Base-by-base conservation (phyloP, 2,329 filamentous ascomycete species). In the Hypoxylon sp. region DNA sequence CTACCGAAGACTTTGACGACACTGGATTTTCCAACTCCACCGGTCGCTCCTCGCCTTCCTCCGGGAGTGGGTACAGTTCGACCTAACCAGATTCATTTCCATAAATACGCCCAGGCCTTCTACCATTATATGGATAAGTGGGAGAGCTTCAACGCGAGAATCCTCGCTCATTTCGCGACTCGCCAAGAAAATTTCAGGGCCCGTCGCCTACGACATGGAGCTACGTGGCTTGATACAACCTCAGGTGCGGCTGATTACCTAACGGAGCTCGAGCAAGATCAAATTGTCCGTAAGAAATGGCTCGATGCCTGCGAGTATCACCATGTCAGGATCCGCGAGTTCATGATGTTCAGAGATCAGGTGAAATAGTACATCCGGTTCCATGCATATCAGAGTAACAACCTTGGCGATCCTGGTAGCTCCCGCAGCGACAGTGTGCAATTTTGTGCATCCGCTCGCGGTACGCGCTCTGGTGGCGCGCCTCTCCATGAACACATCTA, bases 261-360 rank as follows among this genome's bases (percentile, higher is more conserved):
- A 64, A 81, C 80, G 39, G 88, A 87, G 76, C 79, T 91, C 61
- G 85, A 87, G 71, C 87, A 92, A 78, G 92, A 94, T 75, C 85
- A 88, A 70, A 81, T 83, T 52, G 87, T 92, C 4, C 83, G 89
- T 62, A 83, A 83, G 74, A 84, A 86, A 62, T 93, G 91, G 90
- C 80, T 80, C 31, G 78, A 84, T 8, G 87, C 87, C 6, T 88
- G 86, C 67, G 85, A 88, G 47, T 84, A 84, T 66, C 91, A 94
- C 74, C 84, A 87, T 63, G 78, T 83, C 63, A 85, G 85, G 9
- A 80, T 93, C 63, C 82, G 84, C 71, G 85, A 88, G 71, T 92
- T 90, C 74, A 81, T 86, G 78, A 83, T 78, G 50, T 74, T 83
- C 50, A 80, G 80, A 74, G 82, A 84, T 65, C 74, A 80, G 68